These are phyloP conservation scores for Miscanthus lutarioriparius DNA, from an alignment of 176 grass and related monocot species.

Conservation along the genomic window DNA sequence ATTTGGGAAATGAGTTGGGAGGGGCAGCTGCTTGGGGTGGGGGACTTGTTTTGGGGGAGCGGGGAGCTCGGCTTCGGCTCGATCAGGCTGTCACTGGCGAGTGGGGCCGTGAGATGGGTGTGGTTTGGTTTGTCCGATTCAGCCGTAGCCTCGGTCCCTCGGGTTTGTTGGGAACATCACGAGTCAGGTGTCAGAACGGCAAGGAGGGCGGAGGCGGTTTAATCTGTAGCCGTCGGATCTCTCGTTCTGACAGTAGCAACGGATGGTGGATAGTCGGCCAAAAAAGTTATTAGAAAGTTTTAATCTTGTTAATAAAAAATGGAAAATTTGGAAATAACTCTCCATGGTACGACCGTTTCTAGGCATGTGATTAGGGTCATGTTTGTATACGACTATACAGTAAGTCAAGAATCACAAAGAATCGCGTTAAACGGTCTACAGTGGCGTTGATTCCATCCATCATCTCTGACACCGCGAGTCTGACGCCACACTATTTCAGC, in stretches of 20 bases:
- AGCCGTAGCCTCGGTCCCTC: not conserved
- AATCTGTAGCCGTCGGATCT: not conserved
- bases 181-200: not conserved
- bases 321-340: too few species aligned
- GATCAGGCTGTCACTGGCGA: not conserved
- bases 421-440: too few species aligned
- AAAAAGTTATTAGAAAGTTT: not conserved
- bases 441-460: too few species aligned
- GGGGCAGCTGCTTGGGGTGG: not conserved
- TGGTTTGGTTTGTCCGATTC: conserved; percentile 22
- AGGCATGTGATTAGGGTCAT: too few species aligned
- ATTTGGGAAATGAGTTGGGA: conserved; percentile 22
- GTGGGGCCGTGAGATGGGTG: not conserved
- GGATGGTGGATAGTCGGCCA: not conserved
- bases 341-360: too few species aligned
- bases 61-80: not conserved
- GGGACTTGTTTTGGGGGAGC: not conserved
- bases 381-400: too few species aligned
- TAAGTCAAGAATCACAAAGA: too few species aligned
- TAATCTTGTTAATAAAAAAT: too few species aligned
- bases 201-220: not conserved
- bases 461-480: too few species aligned
- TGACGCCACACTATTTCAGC: too few species aligned
- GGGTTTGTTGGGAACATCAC: not conserved
- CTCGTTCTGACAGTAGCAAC: not conserved